Evolutionary conservation across 2,329 filamentous ascomycete genomes (phyloP), one percentile per base, ranked within the genome.

Genomic region (Ilyonectria destructans): DNA sequence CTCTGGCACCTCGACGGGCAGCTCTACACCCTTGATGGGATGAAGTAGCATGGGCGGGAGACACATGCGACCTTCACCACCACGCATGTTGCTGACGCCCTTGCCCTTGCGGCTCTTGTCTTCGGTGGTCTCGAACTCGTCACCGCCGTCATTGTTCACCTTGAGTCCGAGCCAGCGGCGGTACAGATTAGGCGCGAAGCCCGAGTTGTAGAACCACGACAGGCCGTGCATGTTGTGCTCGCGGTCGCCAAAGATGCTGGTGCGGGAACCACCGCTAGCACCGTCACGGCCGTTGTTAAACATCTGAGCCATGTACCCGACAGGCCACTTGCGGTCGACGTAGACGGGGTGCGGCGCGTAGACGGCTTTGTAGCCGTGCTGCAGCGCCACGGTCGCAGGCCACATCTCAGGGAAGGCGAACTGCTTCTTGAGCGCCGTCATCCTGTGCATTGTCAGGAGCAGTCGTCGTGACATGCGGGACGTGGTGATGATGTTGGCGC

Each of bases 351-450:
- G 96, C 1, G 96, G 96, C 2, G 91, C 94, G 72, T 92, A 97
- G 15, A 98, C 95, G 43, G 94, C 95, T 84, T 98, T 98, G 83
- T 93, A 91, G 12, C 96, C 96, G 79, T 98, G 95, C 68, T 98
- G 95, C 10, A 98, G 87, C 1, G 95, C 93, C 1, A 93, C 91
- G 0, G 93, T 96, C 1, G 92, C 92, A 0, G 95, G 94, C 94
- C 94, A 98, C 95, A 98, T 98, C 81, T 98, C 96, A 0, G 95
- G 93, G 79, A 97, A 97, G 84, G 96, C 97, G 71, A 93, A 93
- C 81, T 97, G 93, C 75, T 95, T 95, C 77, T 92, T 91, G 75
- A 93, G 88, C 33, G 91, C 90, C 4, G 95, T 97, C 84, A 97
- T 95, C 62, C 90, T 89, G 84, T 98, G 96, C 96, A 98, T 98